Conservation (phyloP, 2,329 filamentous ascomycete genomes). For the Cordyceps tenuipes region DNA sequence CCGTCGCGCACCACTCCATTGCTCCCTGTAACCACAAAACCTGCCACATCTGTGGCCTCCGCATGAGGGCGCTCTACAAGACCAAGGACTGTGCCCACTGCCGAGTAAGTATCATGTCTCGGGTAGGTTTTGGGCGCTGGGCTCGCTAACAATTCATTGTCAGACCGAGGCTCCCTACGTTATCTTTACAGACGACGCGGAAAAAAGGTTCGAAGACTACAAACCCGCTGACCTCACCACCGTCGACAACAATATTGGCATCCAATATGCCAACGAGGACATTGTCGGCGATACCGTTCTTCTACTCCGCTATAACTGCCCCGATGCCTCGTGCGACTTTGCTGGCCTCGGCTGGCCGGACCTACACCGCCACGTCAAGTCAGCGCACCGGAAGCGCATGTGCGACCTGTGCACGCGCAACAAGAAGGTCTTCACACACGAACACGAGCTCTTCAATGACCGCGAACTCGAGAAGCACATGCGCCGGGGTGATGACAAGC, state of each 20-base stretch:
- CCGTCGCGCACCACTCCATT: slow-evolving; percentile 77
- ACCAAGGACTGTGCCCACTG: slow-evolving; percentile 96
- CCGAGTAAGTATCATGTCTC: slow-evolving; percentile 50
- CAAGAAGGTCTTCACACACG: slow-evolving; percentile 98
- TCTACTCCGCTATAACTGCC: slow-evolving; percentile 89
- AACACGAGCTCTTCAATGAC: slow-evolving; percentile 84
- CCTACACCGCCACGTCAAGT: slow-evolving; percentile 67
- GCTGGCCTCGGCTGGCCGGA: slow-evolving; percentile 62
- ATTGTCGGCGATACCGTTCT: slow-evolving; percentile 88
- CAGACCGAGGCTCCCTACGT: slow-evolving; percentile 68
- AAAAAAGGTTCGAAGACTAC: slow-evolving; percentile 83
- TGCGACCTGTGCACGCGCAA: slow-evolving; percentile 85
- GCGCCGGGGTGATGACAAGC: slow-evolving; percentile 80
- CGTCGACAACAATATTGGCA: slow-evolving; percentile 77
- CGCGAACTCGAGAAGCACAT: slow-evolving; percentile 81
- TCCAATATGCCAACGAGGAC: slow-evolving; percentile 79
- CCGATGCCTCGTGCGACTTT: slow-evolving; percentile 69
- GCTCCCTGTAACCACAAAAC: slow-evolving; percentile 94
- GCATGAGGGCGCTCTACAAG: slow-evolving; percentile 90
- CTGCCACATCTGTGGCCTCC: slow-evolving; percentile 89
- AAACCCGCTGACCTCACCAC: slow-evolving; percentile 62
- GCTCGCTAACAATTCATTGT: background rate
- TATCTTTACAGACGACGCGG: slow-evolving; percentile 80
- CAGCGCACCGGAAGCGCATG: slow-evolving; percentile 77
- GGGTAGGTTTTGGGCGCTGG: background rate